A percentile compares a stretch with the other conserved stretches of the same genome.
Conservation (phyloP, 768 basidiomycete species). For the Leccinum longicurvipes region DNA sequence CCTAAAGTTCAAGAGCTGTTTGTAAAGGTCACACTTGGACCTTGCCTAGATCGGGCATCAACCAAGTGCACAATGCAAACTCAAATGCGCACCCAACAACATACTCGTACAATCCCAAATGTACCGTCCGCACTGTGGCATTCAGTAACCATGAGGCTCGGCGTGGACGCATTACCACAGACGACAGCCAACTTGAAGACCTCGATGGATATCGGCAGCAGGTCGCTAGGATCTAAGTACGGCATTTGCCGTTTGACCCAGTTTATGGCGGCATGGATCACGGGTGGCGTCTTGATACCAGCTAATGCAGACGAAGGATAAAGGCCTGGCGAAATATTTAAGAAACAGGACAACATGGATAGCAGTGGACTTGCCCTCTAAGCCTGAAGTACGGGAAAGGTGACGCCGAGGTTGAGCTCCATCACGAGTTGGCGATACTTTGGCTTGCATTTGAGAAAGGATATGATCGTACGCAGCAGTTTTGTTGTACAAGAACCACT, state of each 20-base stretch:
- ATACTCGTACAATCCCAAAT: slow-evolving; percentile 72
- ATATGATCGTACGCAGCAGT: slow-evolving; percentile 89
- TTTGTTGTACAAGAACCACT: slow-evolving; percentile 91
- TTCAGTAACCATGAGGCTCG: slow-evolving; percentile 75
- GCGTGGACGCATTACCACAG: slow-evolving; percentile 83
- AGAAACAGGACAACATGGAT: background rate
- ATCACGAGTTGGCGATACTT: slow-evolving; percentile 10
- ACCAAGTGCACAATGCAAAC: slow-evolving; percentile 1
- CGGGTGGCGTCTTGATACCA: slow-evolving; percentile 26
- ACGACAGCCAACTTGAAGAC: slow-evolving; percentile 78
- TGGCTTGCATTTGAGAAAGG: slow-evolving; percentile 64
- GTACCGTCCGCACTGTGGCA: slow-evolving; percentile 77
- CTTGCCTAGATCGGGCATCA: slow-evolving; percentile 51
- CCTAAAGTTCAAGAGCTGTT: slow-evolving; percentile 68
- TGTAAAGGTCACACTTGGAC: slow-evolving; percentile 80
- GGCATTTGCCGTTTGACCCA: slow-evolving; percentile 66
- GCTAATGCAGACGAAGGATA: slow-evolving; percentile 28
- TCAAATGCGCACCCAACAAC: slow-evolving; percentile 21
- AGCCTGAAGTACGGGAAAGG: slow-evolving; percentile 37
- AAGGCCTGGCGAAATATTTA: slow-evolving; percentile 12
- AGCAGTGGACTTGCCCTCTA: slow-evolving; percentile 33
- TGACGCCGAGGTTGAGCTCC: slow-evolving; percentile 35
- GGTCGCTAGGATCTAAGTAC: slow-evolving; percentile 71
- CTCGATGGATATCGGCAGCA: slow-evolving; percentile 83
- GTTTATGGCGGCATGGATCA: slow-evolving; percentile 40